Percentiles rank a stretch among this genome's conserved stretches.
These are phyloP conservation scores for Fusarium sp. DNA, from an alignment of 2,329 filamentous ascomycete genomes.

Conservation along the genomic window DNA sequence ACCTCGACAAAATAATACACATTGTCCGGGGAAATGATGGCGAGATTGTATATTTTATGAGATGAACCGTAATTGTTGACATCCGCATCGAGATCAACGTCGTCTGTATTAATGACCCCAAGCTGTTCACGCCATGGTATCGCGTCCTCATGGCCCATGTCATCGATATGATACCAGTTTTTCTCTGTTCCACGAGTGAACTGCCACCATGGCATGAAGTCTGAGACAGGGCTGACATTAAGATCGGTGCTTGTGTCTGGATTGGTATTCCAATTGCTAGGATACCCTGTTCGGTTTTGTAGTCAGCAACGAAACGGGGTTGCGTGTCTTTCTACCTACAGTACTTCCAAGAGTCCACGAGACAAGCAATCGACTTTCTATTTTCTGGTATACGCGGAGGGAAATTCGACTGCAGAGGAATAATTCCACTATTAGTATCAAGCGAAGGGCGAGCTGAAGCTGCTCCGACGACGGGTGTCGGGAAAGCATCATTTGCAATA, in stretches of 20 bases:
- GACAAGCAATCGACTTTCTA: not conserved
- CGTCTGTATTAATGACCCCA: too few relatives aligned
- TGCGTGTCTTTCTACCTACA: not conserved
- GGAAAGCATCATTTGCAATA: not conserved
- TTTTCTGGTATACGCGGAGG: not conserved
- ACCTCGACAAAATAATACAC: not conserved
- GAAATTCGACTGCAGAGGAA: not conserved
- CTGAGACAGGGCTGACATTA: not conserved
- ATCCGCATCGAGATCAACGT: not conserved
- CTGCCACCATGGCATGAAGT: slow-evolving; percentile 14
- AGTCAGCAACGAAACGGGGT: not conserved
- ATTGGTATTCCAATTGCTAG: not conserved
- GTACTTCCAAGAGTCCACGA: slow-evolving; percentile 2
- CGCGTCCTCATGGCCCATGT: not conserved
- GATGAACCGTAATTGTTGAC: not conserved
- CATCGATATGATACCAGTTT: slow-evolving; percentile 22
- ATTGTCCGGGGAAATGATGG: too few relatives aligned
- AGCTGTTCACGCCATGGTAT: not conserved
- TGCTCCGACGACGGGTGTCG: too few relatives aligned
- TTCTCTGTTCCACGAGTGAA: not conserved
- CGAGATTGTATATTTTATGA: too few relatives aligned
- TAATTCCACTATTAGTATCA: too few relatives aligned
- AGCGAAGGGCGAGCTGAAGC: too few relatives aligned
- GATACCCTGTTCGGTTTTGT: not conserved
- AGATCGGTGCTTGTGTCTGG: not conserved